These are phyloP conservation scores for Ceratocystis smalleyi DNA, from an alignment of 2,329 filamentous ascomycete species.

Conservation along the genomic window DNA sequence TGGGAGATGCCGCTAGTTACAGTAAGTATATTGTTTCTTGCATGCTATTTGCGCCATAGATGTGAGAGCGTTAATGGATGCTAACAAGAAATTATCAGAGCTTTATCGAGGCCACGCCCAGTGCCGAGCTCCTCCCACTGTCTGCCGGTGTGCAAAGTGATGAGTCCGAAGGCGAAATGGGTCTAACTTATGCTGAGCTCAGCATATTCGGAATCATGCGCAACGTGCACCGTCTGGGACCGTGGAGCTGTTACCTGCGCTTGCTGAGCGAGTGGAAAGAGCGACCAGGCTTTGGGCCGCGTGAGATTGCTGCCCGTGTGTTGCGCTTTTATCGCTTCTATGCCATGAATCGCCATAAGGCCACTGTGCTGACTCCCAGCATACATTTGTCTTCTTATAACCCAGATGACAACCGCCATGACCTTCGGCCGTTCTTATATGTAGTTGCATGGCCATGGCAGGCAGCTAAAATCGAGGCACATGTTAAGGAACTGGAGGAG, in stretches of 20 bases:
- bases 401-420: slow-evolving; percentile 28
- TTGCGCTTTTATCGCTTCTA: slow-evolving; percentile 34
- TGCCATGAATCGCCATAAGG: slow-evolving; percentile 49
- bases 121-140: slow-evolving; percentile 35
- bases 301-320: slow-evolving; percentile 30
- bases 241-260: slow-evolving; percentile 27
- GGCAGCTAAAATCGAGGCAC: slow-evolving; percentile 28
- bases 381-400: slow-evolving; percentile 31
- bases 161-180: slow-evolving; percentile 29
- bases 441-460: slow-evolving; percentile 28
- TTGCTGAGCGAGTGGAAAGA: slow-evolving; percentile 27
- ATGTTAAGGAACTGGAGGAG: slow-evolving; percentile 24
- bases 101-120: slow-evolving; percentile 45
- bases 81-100: slow-evolving; percentile 21
- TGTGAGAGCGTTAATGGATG: background rate
- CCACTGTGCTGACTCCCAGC: slow-evolving; percentile 42
- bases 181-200: slow-evolving; percentile 29
- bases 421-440: slow-evolving; percentile 30
- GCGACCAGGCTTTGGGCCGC: slow-evolving; percentile 21
- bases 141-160: slow-evolving; percentile 28
- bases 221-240: slow-evolving; percentile 29
- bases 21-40: slow-evolving; percentile 3
- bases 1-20: slow-evolving; percentile 48
- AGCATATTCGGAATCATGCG: slow-evolving; percentile 27
- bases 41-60: too few species aligned